Evolutionary conservation across 1,284 basidiomycete genomes (phyloP), one percentile per base, ranked within the genome.

Genomic region (Ustilago cynodontis): DNA sequence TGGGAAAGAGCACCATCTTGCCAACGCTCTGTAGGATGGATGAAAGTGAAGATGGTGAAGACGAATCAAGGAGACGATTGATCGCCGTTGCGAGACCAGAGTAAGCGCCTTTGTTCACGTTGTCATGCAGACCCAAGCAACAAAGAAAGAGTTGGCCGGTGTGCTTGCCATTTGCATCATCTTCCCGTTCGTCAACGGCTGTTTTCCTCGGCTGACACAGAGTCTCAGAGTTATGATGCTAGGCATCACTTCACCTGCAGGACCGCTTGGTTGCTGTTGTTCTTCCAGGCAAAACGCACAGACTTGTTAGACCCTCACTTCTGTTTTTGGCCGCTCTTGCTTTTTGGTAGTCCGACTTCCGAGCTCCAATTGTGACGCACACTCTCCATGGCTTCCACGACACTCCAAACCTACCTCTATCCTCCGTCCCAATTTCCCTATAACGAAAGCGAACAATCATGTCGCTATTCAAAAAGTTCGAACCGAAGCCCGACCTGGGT

Each of bases 401-500:
- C 28, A 16, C 26, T 14, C 39, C 16, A 16, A 37, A 5, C 20
- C 22, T 26, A 9, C 57, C 31, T 26, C 16, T 37, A 26, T 14
- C 8, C 22, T 18, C 33, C 45, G 20, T 11, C 11, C 31, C 28
- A 2, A 7, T 47, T 22, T 22, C 33, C 33, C 13, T 37, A 51
- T 8, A 29, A 20, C 10, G 24, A 33, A 13, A 24, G n/a, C 49
- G 13, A 52, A 37, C 33, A 49, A 63, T 26, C 71, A 85, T 85
- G 84, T 85, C 84, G 53, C 74, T 85, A 35, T 85, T 85, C 78
- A 85, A 82, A 53, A 81, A 84, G 57, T 81, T 84, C 69, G 74
- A 80, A 26, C 90, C 93, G 20, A 91, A 94, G 70, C 91, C 92
- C 37, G 96, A 99, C 85, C 91, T 99, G 73, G 90, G 94, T 43